Evolutionary conservation across 2,329 filamentous ascomycete genomes (phyloP), one percentile per base, ranked within the genome.

Genomic region (Trichoderma semiorbis): DNA sequence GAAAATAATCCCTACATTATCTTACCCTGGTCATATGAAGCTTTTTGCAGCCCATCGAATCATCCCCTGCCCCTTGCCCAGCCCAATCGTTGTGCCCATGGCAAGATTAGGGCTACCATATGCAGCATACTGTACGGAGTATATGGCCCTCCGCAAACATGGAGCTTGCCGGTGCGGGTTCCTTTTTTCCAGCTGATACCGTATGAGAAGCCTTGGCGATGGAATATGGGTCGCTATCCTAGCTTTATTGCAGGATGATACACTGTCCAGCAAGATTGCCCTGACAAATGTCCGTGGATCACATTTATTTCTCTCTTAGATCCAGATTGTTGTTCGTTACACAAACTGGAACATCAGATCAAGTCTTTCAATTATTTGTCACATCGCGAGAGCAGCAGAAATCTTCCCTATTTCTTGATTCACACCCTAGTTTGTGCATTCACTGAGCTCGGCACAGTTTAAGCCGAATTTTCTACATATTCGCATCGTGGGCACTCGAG

Each of bases 51-150:
- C 58, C 67, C 57, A 61, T 62, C 43, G 21, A 39, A 69, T 36
- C 30, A 43, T 36, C 28, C 28, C 36, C 26, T 32, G 55, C 3
- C 36, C 39, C 67, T 62, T 61, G 39, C 60, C 16, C 21, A 53
- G 21, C 39, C 67, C 57, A 69, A 62, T 34, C 28, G 8, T 30
- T 34, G 30, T 39, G 34, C 21, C 11, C 64, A 30, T 58, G 18
- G 28, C 67, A 36, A 24, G n/a, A 39, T 62, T 69, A 69, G 57
- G 67, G 67, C 57, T 69, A 69, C 18, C 12, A 28, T 32, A 53
- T 21, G 57, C 67, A 24, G 32, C 28, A 30, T 58, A 43, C 43
- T 50, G 43, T 50, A 34, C 28, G 16, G 28, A 53, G 47, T 53
- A 24, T 26, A 14, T 12, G 6, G 16, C 47, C 21, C 32, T 28